Evolutionary conservation across 306 rosid genomes (phyloP), one percentile per base, ranked within the genome.

Genomic region (Gillenia trifoliata): DNA sequence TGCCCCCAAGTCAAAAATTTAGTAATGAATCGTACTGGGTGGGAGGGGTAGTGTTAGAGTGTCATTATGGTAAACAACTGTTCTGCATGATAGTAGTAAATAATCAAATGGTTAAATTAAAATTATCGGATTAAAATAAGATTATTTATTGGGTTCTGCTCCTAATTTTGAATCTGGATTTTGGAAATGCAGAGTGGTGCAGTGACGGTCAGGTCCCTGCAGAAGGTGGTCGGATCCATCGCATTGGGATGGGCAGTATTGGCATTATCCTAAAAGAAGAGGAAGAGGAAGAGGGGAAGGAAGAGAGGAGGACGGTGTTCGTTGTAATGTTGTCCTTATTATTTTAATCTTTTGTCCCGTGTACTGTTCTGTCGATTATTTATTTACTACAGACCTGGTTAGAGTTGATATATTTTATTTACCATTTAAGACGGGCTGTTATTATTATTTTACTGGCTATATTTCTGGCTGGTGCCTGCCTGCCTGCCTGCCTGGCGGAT

Each of bases 181-280:
- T 0, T 64, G 43, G 29, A 70, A 30, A 62, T 86, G 83, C 97
- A 94, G 98, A 91, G 87, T 73, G 96, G 93, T 76, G 96, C 97
- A 1, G 90, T 79, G 31, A 47, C 68, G 28, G 68, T 87, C 22
- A 54, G 74, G 68, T 34, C 78, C 76, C 50, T 89, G 84, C 86
- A 85, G 79, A 87, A 81, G 87, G 69, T 88, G 76, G 57, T 81
- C 5, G 92, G 88, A 67, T 76, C 86, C 81, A 59, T 91, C 67
- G 91, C 85, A 11, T 75, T 94, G 85, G 91, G 93, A 83, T 88
- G 84, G 82, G 88, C 86, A 19, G 55, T 82, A 50, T 47, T 91
- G 64, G 88, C 88, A 41, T 78, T 91, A 38, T 73, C 82, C 84
- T 93, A 90, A 45, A 45, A 4, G 52, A 47, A 0, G 52, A 47